Percentiles rank a stretch among this genome's conserved stretches.
Conservation (phyloP, 176 grass and related monocot species). For the Urochloa ruziziensis region DNA sequence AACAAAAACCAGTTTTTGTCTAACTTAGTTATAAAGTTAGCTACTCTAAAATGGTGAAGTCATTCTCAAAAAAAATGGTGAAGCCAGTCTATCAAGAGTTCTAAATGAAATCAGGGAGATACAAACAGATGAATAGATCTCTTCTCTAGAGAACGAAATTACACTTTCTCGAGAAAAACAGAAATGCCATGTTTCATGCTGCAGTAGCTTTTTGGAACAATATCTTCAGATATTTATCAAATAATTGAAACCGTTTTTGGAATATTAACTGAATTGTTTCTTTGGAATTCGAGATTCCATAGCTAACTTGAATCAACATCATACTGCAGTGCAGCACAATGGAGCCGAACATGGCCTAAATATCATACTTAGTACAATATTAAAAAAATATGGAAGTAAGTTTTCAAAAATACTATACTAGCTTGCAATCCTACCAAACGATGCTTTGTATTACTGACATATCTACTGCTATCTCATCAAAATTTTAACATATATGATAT, state of each 20-base stretch:
- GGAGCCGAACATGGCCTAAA: background rate
- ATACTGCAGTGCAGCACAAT: background rate
- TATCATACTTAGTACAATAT: background rate
- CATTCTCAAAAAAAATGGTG: slow-evolving; percentile 9
- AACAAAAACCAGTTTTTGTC: background rate
- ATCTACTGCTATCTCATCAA: slow-evolving; percentile 3
- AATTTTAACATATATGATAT: background rate
- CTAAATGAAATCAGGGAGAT: background rate
- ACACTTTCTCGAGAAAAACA: background rate
- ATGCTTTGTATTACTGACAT: background rate
- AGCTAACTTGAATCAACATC: background rate
- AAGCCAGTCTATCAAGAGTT: background rate
- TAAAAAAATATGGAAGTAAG: background rate
- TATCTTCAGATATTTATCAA: background rate
- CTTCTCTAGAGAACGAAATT: background rate
- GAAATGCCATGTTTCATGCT: background rate
- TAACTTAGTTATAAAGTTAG: background rate
- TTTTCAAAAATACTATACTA: slow-evolving; percentile 3
- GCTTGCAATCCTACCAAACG: slow-evolving; percentile 14
- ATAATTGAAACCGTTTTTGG: background rate
- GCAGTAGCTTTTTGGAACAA: background rate
- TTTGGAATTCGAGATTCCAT: background rate
- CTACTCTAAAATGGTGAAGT: background rate
- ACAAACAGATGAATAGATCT: slow-evolving; percentile 9
- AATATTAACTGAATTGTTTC: background rate